Evolutionary conservation across 2,329 filamentous ascomycete species (phyloP), one percentile per base, ranked within the genome.

Genomic region (Ophiostoma novo-ulmi): DNA sequence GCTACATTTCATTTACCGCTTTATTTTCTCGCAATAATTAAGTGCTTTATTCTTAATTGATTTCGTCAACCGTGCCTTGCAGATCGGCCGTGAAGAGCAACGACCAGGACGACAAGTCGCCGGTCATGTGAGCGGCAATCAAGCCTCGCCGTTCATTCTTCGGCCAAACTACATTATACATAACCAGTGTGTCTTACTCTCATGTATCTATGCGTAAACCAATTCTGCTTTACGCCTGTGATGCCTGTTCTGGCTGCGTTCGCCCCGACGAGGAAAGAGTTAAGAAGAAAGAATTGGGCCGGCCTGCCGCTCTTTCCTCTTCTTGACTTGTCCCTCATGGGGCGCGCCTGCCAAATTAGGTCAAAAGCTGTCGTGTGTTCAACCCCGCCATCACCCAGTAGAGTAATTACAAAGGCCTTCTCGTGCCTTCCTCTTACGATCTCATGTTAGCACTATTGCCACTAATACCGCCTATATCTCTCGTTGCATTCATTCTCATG

Each of bases 311-410:
- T 70, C 66, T 52, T 67, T 63, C 61, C 44, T 69, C n/a, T 58
- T 41, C 22, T 26, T 71, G 36, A 31, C 48, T 61, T 61, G 63
- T 52, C 44, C 48, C 22, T 44, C 58, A 31, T 48, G 44, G 48
- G 13, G 14, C 39, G 17, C 63, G 36, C 36, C 64, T 67, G 38
- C 64, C 64, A 44, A 35, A 66, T 48, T 26, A 20, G 65, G 35
- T 14, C 66, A 44, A 26, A 14, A 6, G 14, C 66, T 64, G 70
- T 69, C 70, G 67, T 71, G 70, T 71, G 70, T 66, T 55, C 64
- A 64, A 71, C 58, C 67, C 67, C 55, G 44, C 70, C 66, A 64
- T 36, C 36, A 26, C 48, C 22, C 69, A 35, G 14, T 22, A 39
- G 52, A 22, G n/a, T 61, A 61, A 61, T 63, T 35, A 17, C 26